Evolutionary conservation across 306 rosid species (phyloP).

Genomic region (Sesbania bispinosa): DNA sequence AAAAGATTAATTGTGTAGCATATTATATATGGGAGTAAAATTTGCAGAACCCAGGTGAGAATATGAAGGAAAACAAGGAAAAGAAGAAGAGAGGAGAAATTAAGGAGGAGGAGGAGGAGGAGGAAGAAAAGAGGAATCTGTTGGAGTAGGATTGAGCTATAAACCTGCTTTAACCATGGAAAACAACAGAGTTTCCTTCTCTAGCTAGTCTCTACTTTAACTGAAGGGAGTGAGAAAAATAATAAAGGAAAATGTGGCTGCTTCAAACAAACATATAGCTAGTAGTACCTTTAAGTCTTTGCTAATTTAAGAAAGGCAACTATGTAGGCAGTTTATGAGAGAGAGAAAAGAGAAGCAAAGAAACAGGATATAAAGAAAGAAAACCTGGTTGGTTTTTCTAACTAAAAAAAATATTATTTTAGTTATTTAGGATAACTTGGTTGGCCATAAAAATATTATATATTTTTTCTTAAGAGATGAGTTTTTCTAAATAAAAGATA

Average conservation of each 20-base stretch:
- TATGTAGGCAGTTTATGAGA: constrained; percentile 41
- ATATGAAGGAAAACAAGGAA: constrained; percentile 22
- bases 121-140: constrained; percentile 49
- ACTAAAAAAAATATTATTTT: too few species aligned
- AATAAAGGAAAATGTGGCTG: constrained; percentile 53
- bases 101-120: neutral
- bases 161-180: constrained; percentile 64
- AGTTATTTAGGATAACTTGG: too few species aligned
- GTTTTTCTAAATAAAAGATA: too few species aligned
- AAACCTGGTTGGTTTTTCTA: constrained; percentile 34
- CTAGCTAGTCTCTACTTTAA: constrained; percentile 57
- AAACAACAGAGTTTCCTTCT: constrained; percentile 44
- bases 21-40: constrained; percentile 4
- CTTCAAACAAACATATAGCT: constrained; percentile 43
- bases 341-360: constrained; percentile 33
- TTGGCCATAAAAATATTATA: too few species aligned
- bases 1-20: constrained; percentile 19
- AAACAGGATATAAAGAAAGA: constrained; percentile 40
- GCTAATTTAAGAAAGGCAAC: constrained; percentile 45
- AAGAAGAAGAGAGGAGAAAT: too few species aligned
- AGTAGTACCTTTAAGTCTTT: constrained; percentile 50
- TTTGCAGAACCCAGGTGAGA: constrained; percentile 29
- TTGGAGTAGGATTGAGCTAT: constrained; percentile 43
- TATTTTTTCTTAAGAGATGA: too few species aligned
- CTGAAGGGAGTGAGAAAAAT: constrained; percentile 46